A percentile compares a stretch with the other conserved stretches of the same genome.
phyloP scores from a whole-genome alignment of 2,329 filamentous ascomycete genomes.

The Ophiostoma australiae region DNA sequence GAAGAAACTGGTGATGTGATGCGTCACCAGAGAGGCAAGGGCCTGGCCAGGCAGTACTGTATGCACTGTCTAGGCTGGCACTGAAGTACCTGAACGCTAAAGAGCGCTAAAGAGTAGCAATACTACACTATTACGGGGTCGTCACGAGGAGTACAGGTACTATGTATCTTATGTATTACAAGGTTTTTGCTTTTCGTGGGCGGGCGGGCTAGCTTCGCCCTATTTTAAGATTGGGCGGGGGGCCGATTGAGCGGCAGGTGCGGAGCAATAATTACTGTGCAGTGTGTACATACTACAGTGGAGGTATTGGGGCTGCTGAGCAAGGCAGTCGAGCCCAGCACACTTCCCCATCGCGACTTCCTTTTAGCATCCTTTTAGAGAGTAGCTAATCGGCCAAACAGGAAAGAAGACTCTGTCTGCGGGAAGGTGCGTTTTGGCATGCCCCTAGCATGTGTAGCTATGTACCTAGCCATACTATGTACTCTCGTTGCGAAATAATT shows the following conservation, averaged over 20 bases:
- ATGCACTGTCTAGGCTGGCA: too few relatives aligned
- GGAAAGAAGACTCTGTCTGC: not conserved
- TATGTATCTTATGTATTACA: not conserved
- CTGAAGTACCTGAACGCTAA: not conserved
- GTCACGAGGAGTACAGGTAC: not conserved
- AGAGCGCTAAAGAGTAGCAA: not conserved
- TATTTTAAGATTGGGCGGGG: not conserved
- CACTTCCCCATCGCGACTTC: not conserved
- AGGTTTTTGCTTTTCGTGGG: not conserved
- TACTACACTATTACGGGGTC: not conserved
- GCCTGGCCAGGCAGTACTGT: not conserved
- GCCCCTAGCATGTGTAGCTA: too few relatives aligned
- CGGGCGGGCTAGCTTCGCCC: not conserved
- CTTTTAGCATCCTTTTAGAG: not conserved
- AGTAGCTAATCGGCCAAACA: not conserved
- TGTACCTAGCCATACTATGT: too few relatives aligned
- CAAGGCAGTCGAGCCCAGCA: too few relatives aligned
- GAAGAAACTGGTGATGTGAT: conserved; percentile 17
- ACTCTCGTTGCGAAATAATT: too few relatives aligned
- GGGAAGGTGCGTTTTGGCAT: not conserved
- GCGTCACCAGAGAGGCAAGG: conserved; percentile 19
- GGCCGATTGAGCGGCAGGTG: not conserved
- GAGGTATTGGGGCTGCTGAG: not conserved
- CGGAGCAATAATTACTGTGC: not conserved
- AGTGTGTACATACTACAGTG: not conserved